Conservation (phyloP, 352 stramenopile species). For the Phytopythium vexans region DNA sequence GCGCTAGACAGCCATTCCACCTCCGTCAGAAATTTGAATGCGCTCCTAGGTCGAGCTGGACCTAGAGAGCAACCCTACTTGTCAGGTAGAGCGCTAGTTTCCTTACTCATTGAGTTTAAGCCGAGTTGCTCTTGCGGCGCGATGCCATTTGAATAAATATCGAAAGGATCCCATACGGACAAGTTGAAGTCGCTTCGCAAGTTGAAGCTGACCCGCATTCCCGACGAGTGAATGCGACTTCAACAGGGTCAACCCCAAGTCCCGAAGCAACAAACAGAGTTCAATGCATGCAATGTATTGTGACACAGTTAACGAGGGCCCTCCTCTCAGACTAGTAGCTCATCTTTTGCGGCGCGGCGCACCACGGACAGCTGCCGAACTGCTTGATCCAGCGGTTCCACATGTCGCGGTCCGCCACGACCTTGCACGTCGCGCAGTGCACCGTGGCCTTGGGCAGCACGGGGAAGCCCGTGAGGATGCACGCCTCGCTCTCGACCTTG, state of each 20-base stretch:
- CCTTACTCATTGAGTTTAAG: constrained; percentile 94
- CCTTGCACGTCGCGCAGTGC: constrained; percentile 87
- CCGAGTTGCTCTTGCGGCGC: constrained; percentile 13
- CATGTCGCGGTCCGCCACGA: constrained; percentile 79
- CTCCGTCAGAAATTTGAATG: constrained; percentile 72
- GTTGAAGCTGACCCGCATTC: neutral
- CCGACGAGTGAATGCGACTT: neutral
- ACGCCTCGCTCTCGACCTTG: constrained; percentile 74
- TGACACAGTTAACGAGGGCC: neutral
- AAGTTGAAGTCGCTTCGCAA: no score
- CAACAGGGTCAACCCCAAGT: neutral
- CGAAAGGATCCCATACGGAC: neutral
- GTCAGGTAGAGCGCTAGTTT: constrained; percentile 89
- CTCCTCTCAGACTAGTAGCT: constrained; percentile 47
- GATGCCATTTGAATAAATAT: neutral
- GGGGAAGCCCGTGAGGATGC: constrained; percentile 91
- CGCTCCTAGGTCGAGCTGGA: constrained; percentile 35
- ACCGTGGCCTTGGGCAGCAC: constrained; percentile 84
- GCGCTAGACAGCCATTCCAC: constrained; percentile 63
- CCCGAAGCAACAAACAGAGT: neutral
- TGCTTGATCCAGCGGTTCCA: constrained; percentile 91
- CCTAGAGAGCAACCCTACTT: constrained; percentile 63
- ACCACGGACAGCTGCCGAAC: constrained; percentile 81
- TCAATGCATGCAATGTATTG: neutral
- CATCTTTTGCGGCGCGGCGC: constrained; percentile 79